Evolutionary conservation across 73 alveolate species (phyloP).

Genomic region (Uronychia binucleata): DNA sequence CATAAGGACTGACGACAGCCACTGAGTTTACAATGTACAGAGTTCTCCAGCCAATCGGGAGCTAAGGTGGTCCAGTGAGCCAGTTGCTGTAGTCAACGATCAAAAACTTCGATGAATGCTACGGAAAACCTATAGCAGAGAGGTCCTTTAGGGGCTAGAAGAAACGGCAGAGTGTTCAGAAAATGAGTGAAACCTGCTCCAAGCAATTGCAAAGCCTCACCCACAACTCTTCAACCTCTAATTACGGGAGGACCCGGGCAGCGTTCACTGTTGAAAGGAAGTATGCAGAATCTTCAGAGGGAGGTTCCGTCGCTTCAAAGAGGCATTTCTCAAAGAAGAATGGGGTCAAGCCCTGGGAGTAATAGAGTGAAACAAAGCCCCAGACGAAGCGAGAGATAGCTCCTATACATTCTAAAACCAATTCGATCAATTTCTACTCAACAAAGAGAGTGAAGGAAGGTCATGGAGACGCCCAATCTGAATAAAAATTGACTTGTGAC

Average conservation of each 20-base stretch:
- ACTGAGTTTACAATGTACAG: too few relatives aligned
- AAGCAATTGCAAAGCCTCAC: not conserved
- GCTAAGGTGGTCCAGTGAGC: too few relatives aligned
- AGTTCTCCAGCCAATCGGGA: too few relatives aligned
- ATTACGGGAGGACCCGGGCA: not conserved
- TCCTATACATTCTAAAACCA: not conserved
- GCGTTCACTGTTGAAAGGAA: not conserved
- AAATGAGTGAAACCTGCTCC: not conserved
- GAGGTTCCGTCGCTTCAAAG: not conserved
- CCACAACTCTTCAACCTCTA: not conserved
- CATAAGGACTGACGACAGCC: too few relatives aligned
- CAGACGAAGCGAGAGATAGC: not conserved
- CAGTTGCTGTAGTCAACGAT: too few relatives aligned
- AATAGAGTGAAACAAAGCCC: not conserved
- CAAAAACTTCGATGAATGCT: not conserved
- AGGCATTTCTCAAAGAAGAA: not conserved
- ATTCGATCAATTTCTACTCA: not conserved
- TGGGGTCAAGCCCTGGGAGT: not conserved
- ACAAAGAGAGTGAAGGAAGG: not conserved
- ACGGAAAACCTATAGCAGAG: too few relatives aligned
- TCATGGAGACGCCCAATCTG: too few relatives aligned
- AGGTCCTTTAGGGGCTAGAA: too few relatives aligned
- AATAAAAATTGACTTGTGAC: too few relatives aligned
- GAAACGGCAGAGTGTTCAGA: too few relatives aligned
- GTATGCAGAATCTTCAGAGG: not conserved